These are phyloP conservation scores for Volvariella surrecta DNA, from an alignment of 1,284 basidiomycete species.

Conservation along the genomic window DNA sequence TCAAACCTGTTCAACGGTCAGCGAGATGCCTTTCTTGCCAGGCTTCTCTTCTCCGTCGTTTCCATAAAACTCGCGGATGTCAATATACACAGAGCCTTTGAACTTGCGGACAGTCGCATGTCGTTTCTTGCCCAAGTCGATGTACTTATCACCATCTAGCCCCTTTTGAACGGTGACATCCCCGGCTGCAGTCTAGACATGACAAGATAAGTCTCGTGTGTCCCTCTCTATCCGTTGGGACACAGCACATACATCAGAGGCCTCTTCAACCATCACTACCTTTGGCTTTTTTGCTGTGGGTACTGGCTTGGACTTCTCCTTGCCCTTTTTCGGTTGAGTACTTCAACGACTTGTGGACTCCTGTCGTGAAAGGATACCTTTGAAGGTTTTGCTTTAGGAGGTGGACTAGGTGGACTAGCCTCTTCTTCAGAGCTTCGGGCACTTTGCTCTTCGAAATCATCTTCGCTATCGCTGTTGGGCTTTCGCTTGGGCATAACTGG, in stretches of 20 bases:
- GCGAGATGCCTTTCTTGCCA: conserved; percentile 74
- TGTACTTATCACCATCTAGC: conserved; percentile 49
- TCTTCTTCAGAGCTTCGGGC: conserved; percentile 7
- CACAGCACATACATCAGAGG: background rate
- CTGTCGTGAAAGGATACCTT: background rate
- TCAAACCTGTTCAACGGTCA: conserved; percentile 63
- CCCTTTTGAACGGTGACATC: conserved; percentile 13
- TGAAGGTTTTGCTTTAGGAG: conserved; percentile 9
- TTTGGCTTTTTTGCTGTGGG: background rate
- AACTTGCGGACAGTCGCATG: conserved; percentile 63
- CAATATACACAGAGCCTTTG: conserved; percentile 58
- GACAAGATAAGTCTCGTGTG: background rate
- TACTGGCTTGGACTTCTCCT: background rate
- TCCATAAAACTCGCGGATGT: conserved; percentile 75
- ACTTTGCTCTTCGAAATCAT: conserved; percentile 11
- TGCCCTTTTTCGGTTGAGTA: too few species aligned
- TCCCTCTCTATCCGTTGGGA: background rate
- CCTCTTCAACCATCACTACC: background rate
- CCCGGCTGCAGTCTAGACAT: background rate
- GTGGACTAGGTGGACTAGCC: background rate
- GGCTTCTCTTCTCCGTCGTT: conserved; percentile 55
- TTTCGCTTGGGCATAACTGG: conserved; percentile 28
- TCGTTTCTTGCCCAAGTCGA: conserved; percentile 65
- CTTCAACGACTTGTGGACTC: too few species aligned
- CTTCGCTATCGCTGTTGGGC: conserved; percentile 11